Evolutionary conservation across 108 stramenopile species (phyloP), one percentile per base, ranked within the genome.

Genomic region (Stephanodiscus minutulus): DNA sequence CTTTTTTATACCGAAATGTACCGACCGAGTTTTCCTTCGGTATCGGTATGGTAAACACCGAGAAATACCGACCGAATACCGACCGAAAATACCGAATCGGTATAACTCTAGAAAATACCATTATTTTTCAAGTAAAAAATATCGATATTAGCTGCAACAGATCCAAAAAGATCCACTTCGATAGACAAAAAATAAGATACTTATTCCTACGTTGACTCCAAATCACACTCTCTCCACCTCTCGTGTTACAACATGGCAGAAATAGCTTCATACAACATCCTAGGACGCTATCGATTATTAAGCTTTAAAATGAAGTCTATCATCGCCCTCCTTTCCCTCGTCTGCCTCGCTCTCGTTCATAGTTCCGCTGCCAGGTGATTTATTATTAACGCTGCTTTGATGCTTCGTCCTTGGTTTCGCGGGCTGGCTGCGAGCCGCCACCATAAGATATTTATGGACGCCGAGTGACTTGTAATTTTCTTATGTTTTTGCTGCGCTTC

Each of bases 271-370:
- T 39, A 11, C 43, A 44, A 15, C 1, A 11, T 11, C 43, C 12
- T 17, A 0, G 13, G 11, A 44, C 43, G 43, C 43, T 15, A 44
- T 44, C 12, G 43, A 15, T 44, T 17, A 15, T 44, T 17, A 17
- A 58, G 35, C 33, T 61, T 68, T 28, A 79, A 79, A 62, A 79
- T 79, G 77, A 79, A 79, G 55, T 66, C 77, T 17, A 60, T 79
- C 65, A 31, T 79, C 57, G 70, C 77, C 25, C 39, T 79, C 52
- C 77, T 79, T 47, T 79, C 77, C 31, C 35, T 79, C 15, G 25
- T 79, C 21, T 72, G 64, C 43, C 66, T 79, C 15, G 77, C 70
- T 2, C 65, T 79, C 36, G 29, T 79, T 48, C 48, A 65, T 47
- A 64, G 73, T 46, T 61, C 70, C 29, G 28, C 59, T 53, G 77